Base-by-base conservation (phyloP, 805 yeast genomes). In the Lachancea thermotolerans region DNA sequence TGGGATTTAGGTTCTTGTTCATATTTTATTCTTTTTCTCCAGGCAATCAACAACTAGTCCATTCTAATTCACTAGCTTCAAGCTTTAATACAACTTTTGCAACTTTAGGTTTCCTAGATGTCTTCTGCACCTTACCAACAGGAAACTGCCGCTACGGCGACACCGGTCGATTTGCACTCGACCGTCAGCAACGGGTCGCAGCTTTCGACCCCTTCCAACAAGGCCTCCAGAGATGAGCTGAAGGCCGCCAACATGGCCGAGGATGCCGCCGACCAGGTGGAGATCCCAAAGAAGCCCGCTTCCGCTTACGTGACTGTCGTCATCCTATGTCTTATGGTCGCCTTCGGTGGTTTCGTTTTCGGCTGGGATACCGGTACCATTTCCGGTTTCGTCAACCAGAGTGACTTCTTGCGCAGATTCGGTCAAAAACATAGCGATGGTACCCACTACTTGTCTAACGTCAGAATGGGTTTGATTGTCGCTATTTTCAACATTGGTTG, bases 281-380 rank as follows among this genome's bases (percentile, higher is more conserved):
- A 43, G 45, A 57, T 56, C 51, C 63, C 70, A 54, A 62, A 57
- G 31, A 66, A 65, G 47, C 65, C 69, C 16, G 57, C 57, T 16
- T 58, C 66, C 15, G 67, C 68, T 10, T 68, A 65, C 53, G 18
- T 60, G 16, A 52, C 64, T 18, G 67, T 68, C 33, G 57, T 56
- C 29, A 48, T 58, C 46, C 51, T 64, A 38, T 68, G 71, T 60
- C 35, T 49, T 16, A 45, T 46, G 39, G 74, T 81, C 50, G 83
- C 85, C 35, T 81, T 81, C 50, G 85, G 85, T 66, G 87, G 87
- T 46, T 80, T 77, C 60, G 82, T 79, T 38, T 82, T 79, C 57
- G 89, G 89, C 53, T 82, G 84, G 77, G 90, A 82, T 69, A 82
- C 88, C 42, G 90, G 89, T 72, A 82, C 89, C 55, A 80, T 82